A percentile compares a stretch with the other conserved stretches of the same genome.
Conservation (phyloP, 2,329 filamentous ascomycete genomes). For the Hypoxylon rubiginosum region DNA sequence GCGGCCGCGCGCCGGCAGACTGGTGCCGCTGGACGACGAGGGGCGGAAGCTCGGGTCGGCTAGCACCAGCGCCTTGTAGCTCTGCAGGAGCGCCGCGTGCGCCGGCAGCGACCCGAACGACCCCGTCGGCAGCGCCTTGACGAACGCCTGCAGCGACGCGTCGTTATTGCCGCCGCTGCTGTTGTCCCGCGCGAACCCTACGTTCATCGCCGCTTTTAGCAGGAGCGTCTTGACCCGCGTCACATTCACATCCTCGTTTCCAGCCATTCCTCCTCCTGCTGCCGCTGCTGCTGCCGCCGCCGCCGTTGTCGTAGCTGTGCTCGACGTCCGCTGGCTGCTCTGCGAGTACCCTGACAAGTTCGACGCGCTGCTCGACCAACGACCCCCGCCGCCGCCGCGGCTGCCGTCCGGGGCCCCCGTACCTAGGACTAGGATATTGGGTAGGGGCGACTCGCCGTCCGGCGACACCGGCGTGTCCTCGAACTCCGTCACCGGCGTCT, state of each 20-base stretch:
- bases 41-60: conserved; percentile 77
- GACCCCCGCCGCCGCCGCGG: conserved; percentile 63
- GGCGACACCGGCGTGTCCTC: conserved; percentile 90
- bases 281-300: conserved; percentile 55
- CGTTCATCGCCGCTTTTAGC: conserved; percentile 86
- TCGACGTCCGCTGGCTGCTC: conserved; percentile 73
- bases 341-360: conserved; percentile 86
- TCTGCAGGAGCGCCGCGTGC: conserved; percentile 79
- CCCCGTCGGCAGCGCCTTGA: conserved; percentile 79
- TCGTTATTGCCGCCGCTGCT: conserved; percentile 61
- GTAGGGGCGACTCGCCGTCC: conserved; percentile 81
- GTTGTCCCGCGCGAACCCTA: conserved; percentile 80
- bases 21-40: conserved; percentile 53
- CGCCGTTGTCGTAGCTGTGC: conserved; percentile 80
- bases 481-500: conserved; percentile 95
- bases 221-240: conserved; percentile 83
- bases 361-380: conserved; percentile 87
- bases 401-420: conserved; percentile 74
- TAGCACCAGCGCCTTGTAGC: conserved; percentile 84
- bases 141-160: conserved; percentile 77
- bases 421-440: conserved; percentile 89
- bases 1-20: conserved; percentile 69
- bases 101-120: conserved; percentile 81
- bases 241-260: conserved; percentile 80
- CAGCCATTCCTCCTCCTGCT: too few species aligned